These are phyloP conservation scores for Schizothecium vesticola DNA, from an alignment of 495 filamentous ascomycete species.

Conservation along the genomic window DNA sequence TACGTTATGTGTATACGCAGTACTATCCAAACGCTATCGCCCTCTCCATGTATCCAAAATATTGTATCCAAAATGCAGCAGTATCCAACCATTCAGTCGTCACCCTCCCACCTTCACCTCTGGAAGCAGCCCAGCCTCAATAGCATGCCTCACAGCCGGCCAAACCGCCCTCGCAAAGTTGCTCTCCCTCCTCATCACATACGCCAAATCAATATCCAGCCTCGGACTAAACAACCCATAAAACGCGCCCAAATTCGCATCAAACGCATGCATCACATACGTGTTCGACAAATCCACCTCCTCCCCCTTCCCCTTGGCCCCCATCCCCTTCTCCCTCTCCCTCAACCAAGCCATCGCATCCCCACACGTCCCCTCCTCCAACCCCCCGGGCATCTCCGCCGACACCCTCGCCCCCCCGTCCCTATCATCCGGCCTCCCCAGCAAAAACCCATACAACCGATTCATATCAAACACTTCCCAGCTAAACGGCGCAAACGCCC, in stretches of 20 bases:
- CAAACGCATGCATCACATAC: slow-evolving; percentile 23
- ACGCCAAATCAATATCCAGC: slow-evolving; percentile 12
- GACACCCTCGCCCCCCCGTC: neutral
- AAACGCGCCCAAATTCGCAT: slow-evolving; percentile 14
- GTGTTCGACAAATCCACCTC: slow-evolving; percentile 25
- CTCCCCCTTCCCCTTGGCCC: slow-evolving; percentile 1
- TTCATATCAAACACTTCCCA: slow-evolving; percentile 16
- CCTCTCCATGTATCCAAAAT: too few species aligned
- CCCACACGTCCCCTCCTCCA: neutral
- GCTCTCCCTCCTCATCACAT: slow-evolving; percentile 18
- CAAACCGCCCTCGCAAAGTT: slow-evolving; percentile 25
- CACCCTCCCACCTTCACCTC: neutral
- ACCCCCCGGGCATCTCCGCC: neutral
- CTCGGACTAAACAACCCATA: neutral
- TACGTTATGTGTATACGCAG: too few species aligned
- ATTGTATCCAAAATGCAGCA: too few species aligned
- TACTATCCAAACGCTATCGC: too few species aligned
- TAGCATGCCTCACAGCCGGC: slow-evolving; percentile 19
- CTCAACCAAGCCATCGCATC: slow-evolving; percentile 16
- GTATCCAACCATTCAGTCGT: too few species aligned
- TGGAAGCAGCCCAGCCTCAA: neutral
- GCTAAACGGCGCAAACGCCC: slow-evolving; percentile 18
- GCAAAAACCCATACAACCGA: slow-evolving; percentile 2
- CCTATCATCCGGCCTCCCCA: neutral
- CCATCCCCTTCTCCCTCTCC: slow-evolving; percentile 3